Evolutionary conservation across 306 rosid species (phyloP).

Genomic region (Corylus avellana): DNA sequence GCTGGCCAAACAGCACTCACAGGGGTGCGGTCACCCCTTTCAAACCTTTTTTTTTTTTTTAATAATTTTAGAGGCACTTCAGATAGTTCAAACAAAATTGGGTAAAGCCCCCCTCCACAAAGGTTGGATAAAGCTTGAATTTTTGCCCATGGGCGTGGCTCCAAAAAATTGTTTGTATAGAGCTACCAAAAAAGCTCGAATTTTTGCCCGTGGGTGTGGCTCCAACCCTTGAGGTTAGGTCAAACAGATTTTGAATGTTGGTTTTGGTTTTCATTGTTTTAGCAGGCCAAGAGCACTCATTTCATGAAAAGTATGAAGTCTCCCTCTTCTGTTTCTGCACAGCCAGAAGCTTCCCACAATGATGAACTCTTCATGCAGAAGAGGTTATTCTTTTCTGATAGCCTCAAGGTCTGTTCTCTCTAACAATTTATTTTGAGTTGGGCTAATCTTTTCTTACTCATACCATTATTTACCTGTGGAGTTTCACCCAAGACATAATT

Average conservation of each 20-base stretch:
- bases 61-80: too few species aligned
- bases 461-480: not conserved
- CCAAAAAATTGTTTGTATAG: too few species aligned
- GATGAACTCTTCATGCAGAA: conserved; percentile 51
- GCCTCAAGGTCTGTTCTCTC: conserved; percentile 26
- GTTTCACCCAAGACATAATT: too few species aligned
- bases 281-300: not conserved
- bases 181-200: too few species aligned
- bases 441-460: not conserved
- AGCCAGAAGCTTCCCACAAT: conserved; percentile 30
- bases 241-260: not conserved
- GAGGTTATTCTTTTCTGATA: conserved; percentile 39
- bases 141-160: too few species aligned
- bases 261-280: not conserved
- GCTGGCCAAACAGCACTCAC: too few species aligned
- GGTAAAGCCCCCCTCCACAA: too few species aligned
- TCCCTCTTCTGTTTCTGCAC: conserved; percentile 22
- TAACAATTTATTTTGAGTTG: not conserved
- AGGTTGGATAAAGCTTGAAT: too few species aligned
- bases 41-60: too few species aligned
- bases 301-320: conserved; percentile 30
- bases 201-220: too few species aligned
- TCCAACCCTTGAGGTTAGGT: not conserved
- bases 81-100: too few species aligned
- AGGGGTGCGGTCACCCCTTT: too few species aligned